Evolutionary conservation across 2,329 filamentous ascomycete genomes (phyloP).

Genomic region (Aureobasidium vineae): DNA sequence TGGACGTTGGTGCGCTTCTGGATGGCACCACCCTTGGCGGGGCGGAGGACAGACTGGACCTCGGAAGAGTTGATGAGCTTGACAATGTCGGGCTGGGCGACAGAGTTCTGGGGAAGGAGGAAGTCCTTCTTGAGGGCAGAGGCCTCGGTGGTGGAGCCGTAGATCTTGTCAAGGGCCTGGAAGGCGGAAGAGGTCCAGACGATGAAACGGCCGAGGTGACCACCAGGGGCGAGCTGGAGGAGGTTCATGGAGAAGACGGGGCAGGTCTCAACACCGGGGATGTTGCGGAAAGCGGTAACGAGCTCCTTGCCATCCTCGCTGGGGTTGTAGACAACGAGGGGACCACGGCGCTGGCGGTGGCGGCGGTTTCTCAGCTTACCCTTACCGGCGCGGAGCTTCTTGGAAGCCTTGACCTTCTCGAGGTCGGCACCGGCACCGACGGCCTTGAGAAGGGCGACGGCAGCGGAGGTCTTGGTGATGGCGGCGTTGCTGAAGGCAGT

Average conservation of each 20-base stretch:
- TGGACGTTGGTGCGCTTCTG: slow-evolving; percentile 90
- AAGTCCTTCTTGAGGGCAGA: slow-evolving; percentile 98
- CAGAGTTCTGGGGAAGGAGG: slow-evolving; percentile 87
- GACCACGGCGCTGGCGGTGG: slow-evolving; percentile 95
- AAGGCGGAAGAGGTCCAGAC: slow-evolving; percentile 98
- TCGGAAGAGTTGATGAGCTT: slow-evolving; percentile 99
- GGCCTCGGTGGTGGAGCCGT: slow-evolving; percentile 86
- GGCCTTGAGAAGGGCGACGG: slow-evolving; percentile 82
- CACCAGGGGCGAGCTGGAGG: slow-evolving; percentile 97
- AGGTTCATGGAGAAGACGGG: slow-evolving; percentile 95
- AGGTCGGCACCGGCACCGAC: slow-evolving; percentile 88
- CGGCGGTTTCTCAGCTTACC: slow-evolving; percentile 97
- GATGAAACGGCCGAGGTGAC: slow-evolving; percentile 98
- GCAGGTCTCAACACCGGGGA: slow-evolving; percentile 95
- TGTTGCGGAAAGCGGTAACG: slow-evolving; percentile 95
- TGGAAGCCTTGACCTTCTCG: slow-evolving; percentile 92
- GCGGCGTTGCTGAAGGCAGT: slow-evolving; percentile 77
- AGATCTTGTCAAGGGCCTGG: slow-evolving; percentile 93
- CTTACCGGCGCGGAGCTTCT: slow-evolving; percentile 98
- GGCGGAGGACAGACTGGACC: slow-evolving; percentile 92
- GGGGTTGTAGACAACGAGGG: slow-evolving; percentile 96
- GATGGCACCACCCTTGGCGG: slow-evolving; percentile 81
- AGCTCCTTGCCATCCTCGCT: slow-evolving; percentile 94
- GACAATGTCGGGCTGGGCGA: slow-evolving; percentile 90
- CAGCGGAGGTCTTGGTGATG: slow-evolving; percentile 83